phyloP scores from a whole-genome alignment of 306 rosid species.

The Aeschynomene evenia region DNA sequence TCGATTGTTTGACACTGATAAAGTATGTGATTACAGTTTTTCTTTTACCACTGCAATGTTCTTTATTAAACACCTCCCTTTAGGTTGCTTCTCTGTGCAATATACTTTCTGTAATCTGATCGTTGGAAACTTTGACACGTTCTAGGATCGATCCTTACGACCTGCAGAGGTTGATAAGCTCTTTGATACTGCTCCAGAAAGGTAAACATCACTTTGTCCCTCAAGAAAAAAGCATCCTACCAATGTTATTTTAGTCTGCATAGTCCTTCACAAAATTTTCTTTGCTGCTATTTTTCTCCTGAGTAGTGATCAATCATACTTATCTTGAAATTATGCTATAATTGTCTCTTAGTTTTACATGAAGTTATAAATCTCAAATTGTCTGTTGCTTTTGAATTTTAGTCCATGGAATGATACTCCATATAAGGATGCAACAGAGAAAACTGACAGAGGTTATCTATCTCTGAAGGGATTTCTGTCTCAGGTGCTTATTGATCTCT shows the following conservation, averaged over 20 bases:
- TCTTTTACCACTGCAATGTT: conserved; percentile 14
- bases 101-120: conserved; percentile 29
- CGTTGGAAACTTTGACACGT: conserved; percentile 32
- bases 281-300: not conserved
- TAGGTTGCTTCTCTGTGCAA: conserved; percentile 18
- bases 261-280: not conserved
- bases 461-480: conserved; percentile 72
- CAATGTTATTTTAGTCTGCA: not conserved
- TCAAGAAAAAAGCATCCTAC: not conserved
- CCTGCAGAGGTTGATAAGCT: conserved; percentile 74
- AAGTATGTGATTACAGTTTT: conserved; percentile 53
- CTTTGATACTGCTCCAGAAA: conserved; percentile 85
- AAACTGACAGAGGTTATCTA: conserved; percentile 61
- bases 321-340: conserved; percentile 12
- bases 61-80: conserved; percentile 18
- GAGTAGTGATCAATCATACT: not conserved
- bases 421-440: conserved; percentile 67
- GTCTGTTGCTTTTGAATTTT: conserved; percentile 38
- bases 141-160: conserved; percentile 70
- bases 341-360: conserved; percentile 22
- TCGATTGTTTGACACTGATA: conserved; percentile 67
- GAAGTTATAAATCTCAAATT: conserved; percentile 29
- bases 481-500: conserved; percentile 50
- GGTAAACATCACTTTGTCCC: conserved; percentile 39
- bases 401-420: conserved; percentile 84